phyloP scores from a whole-genome alignment of 2,329 filamentous ascomycete genomes.

The Shiraia sp. region DNA sequence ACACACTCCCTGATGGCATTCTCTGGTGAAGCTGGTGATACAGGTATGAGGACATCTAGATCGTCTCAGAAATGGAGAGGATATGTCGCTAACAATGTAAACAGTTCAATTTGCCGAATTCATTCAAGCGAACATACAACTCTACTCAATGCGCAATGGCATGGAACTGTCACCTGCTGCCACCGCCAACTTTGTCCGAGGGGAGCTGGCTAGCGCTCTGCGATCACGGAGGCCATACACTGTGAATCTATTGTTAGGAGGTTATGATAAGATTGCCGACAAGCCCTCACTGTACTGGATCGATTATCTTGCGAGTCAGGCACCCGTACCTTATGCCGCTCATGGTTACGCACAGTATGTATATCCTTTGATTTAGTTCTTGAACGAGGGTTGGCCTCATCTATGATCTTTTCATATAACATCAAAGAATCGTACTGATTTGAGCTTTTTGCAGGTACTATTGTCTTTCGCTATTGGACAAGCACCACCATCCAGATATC shows the following conservation, averaged over 20 bases:
- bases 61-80: neutral
- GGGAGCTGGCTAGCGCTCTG: constrained; percentile 87
- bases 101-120: constrained; percentile 98
- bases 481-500: constrained; percentile 97
- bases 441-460: constrained; percentile 71
- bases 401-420: no score
- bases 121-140: constrained; percentile 96
- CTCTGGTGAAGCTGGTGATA: constrained; percentile 94
- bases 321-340: constrained; percentile 89
- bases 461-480: constrained; percentile 95
- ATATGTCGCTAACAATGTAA: constrained; percentile 9
- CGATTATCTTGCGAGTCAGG: constrained; percentile 90
- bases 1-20: constrained; percentile 94
- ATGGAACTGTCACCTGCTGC: constrained; percentile 87
- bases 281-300: constrained; percentile 96
- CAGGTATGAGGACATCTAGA: constrained; percentile 61
- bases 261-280: constrained; percentile 87
- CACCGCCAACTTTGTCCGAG: constrained; percentile 89
- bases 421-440: neutral
- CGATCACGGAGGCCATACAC: constrained; percentile 93
- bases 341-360: constrained; percentile 96
- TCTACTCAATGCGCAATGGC: constrained; percentile 98
- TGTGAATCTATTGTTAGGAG: constrained; percentile 93
- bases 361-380: neutral
- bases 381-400: neutral